Base-by-base conservation (phyloP, 2,329 filamentous ascomycete genomes). In the Emergomyces pasteurianus region DNA sequence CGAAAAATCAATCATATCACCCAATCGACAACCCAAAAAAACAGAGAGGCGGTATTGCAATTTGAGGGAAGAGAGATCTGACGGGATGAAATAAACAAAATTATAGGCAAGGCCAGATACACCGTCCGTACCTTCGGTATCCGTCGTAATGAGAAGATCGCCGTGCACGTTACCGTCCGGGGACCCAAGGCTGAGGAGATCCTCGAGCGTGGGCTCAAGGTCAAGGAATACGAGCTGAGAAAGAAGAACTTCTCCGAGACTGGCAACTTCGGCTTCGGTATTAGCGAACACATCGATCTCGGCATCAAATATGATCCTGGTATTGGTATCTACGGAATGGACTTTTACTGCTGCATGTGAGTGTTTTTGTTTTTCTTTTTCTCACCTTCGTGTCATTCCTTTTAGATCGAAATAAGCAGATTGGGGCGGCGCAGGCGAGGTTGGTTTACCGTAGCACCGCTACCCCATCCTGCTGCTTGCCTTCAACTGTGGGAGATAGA, bases 101-200 rank as follows among this genome's bases (percentile, higher is more conserved):
- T 60, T 68, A 72, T 74, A 92, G 89, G 89, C 91, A 99, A 99
- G 89, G 94, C 94, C 80, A 90, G 94, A 77, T 99, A 97, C 88
- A 99, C 94, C 72, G 94, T 99, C 86, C 92, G 94, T 84, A 97
- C 92, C 77, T 99, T 99, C 82, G 94, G 94, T 88, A 99, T 99
- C 86, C 92, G 94, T 80, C 92, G 94, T 91, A 99, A 99, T 89
- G 94, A 99, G 81, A 97, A 96, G 89, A 99, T 99, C 77, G 83
- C 94, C 70, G 94, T 99, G 72, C 94, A 99, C 85, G 94, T 99
- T 77, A 99, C 94, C 77, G 92, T 99, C 82, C 94, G 94, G 79
- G 94, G 94, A 77, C 92, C 94, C 81, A 96, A 90, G 88, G 94
- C 94, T 67, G 94, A 99, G 86, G 94, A 99, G 83, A 99, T 99